Evolutionary conservation across 163 green algal species (phyloP).

Genomic region (Trebouxia gelatinosa): DNA sequence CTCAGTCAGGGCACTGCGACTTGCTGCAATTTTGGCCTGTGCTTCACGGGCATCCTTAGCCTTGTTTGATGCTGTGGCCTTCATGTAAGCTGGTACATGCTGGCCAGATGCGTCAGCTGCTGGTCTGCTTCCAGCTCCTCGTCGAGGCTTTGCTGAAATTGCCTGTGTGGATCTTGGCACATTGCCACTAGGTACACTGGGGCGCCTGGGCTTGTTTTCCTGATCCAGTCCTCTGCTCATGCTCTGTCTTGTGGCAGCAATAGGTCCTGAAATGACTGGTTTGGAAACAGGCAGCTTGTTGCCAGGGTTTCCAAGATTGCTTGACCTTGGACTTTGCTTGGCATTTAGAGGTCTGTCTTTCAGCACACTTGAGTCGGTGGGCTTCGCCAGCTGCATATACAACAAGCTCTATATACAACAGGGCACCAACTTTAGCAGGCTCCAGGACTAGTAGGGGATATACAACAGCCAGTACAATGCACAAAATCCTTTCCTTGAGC

Average conservation of each 20-base stretch:
- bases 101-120: too few relatives aligned
- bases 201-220: background rate
- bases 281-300: too few relatives aligned
- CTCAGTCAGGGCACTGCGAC: conserved; percentile 1
- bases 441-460: too few relatives aligned
- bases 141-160: background rate
- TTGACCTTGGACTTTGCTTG: too few relatives aligned
- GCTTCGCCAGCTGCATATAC: too few relatives aligned
- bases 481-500: background rate
- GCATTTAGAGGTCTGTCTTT: too few relatives aligned
- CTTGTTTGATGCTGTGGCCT: conserved; percentile 19
- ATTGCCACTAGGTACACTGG: background rate
- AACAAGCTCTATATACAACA: too few relatives aligned
- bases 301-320: too few relatives aligned
- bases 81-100: conserved; percentile 28
- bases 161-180: background rate
- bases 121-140: background rate
- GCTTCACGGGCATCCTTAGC: conserved; percentile 16
- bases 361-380: too few relatives aligned
- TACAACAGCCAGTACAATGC: too few relatives aligned
- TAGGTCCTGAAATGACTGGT: background rate
- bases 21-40: conserved; percentile 23
- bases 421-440: too few relatives aligned
- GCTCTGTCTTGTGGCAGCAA: background rate
- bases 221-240: background rate